These are phyloP conservation scores for Trichoderma erinaceum DNA, from an alignment of 495 filamentous ascomycete genomes.

Conservation along the genomic window DNA sequence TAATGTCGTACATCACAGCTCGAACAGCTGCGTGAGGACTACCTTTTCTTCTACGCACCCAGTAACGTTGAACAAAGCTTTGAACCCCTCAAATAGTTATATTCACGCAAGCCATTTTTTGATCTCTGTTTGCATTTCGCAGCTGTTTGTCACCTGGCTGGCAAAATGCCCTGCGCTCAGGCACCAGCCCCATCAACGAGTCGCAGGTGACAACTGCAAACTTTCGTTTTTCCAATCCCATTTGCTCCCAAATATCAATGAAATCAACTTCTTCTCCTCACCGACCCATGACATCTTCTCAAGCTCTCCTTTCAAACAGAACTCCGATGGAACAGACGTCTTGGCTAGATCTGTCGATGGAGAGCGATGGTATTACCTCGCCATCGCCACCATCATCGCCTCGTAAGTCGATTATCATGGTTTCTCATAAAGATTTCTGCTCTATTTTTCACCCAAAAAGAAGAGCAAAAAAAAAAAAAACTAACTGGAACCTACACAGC, in stretches of 20 bases:
- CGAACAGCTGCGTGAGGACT: too few species aligned
- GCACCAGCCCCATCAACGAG: neutral
- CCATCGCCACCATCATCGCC: conserved; percentile 1
- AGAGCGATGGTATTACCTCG: neutral
- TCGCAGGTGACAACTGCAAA: too few species aligned
- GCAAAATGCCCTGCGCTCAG: neutral
- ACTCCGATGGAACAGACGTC: neutral
- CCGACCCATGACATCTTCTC: neutral
- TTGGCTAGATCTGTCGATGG: neutral
- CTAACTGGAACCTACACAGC: neutral
- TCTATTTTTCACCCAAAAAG: neutral
- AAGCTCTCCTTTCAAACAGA: neutral
- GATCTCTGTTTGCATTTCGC: too few species aligned
- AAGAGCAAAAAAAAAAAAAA: neutral
- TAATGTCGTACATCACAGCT: too few species aligned
- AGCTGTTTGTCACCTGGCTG: too few species aligned
- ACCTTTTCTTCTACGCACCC: too few species aligned
- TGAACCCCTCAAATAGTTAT: too few species aligned
- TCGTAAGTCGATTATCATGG: neutral
- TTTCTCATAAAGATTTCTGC: neutral
- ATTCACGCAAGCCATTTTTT: too few species aligned
- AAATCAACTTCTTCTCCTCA: neutral
- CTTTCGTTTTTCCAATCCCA: neutral
- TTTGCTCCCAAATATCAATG: neutral
- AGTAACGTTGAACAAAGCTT: too few species aligned